Base-by-base conservation (phyloP, 495 filamentous ascomycete species). In the Pyrenula massariospora region DNA sequence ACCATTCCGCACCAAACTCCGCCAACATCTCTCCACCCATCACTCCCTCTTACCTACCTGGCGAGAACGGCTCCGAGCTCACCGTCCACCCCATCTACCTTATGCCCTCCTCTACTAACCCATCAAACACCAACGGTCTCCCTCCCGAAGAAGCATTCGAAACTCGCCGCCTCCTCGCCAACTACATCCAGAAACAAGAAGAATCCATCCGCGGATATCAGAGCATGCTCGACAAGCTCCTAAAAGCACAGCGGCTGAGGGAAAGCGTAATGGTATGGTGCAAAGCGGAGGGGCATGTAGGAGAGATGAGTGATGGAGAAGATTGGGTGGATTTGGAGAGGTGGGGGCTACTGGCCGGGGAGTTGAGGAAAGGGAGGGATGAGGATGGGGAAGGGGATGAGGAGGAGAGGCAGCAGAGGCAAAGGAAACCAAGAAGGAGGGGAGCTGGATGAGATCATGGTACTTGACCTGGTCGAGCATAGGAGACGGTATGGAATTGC, bases 281-380 rank as follows among this genome's bases (percentile, higher is more conserved):
- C 54, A 92, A 94, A 68, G 89, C 93, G 0, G 94, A 98, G 68
- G 88, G 83, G 3, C 93, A 96, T 63, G 78, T 87, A 22, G 90
- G 89, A 1, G 81, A 85, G 54, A 73, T 95, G 82, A 91, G 86
- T 31, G 91, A 96, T 63, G 89, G 89, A 2, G 91, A 96, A 72
- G 91, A 96, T 65, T 96, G 91, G 90, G 94, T 94, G 66, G 91
- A 96, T 64, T 82, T 81, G 56, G 88, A 93, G 64, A 85, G 87
- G 73, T 95, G 89, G 91, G 84, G 84, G 2, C 67, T 96, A 48
- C 84, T 84, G 1, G 70, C 73, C 42, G 72, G 70, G 2, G 88
- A 89, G 60, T 74, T 96, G 12, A 89, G 88, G 67, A 96, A 96
- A 66, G 91, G 91, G 1, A 84, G 87, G 54, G 89, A 95, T 56